Conservation (phyloP, 2,329 filamentous ascomycete genomes). For the Aspergillus fumigatiaffinis region DNA sequence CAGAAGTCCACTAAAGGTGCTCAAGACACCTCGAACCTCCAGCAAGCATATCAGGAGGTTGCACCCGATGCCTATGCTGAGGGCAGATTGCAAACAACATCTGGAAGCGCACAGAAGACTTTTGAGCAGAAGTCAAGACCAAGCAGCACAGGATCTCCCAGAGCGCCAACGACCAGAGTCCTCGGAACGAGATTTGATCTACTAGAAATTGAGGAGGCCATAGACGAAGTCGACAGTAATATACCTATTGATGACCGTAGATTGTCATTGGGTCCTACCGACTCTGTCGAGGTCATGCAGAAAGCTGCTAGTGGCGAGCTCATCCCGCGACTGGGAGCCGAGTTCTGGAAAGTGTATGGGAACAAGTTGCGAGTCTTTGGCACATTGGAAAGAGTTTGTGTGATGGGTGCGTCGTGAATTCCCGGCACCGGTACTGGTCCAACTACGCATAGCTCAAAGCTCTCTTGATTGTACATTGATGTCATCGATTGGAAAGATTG, state of each 20-base stretch:
- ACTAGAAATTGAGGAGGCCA: slow-evolving; percentile 15
- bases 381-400: slow-evolving; percentile 50
- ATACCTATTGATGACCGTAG: neutral
- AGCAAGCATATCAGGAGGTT: neutral
- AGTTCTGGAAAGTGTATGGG: slow-evolving; percentile 57
- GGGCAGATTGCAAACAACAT: neutral
- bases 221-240: slow-evolving; percentile 9
- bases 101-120: neutral
- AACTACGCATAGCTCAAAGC: neutral
- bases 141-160: neutral
- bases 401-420: slow-evolving; percentile 4
- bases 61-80: neutral
- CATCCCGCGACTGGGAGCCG: slow-evolving; percentile 49
- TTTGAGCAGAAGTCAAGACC: neutral
- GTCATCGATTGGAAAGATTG: neutral
- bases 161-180: neutral
- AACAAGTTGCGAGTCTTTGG: slow-evolving; percentile 60
- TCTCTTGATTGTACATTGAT: neutral
- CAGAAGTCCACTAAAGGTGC: neutral
- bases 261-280: neutral
- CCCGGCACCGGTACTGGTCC: neutral
- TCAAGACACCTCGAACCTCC: neutral
- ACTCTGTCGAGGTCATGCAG: slow-evolving; percentile 12
- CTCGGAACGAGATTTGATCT: slow-evolving; percentile 29
- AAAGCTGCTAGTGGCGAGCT: slow-evolving; percentile 36